These are phyloP conservation scores for Populus simonii DNA, from an alignment of 345 rosid genomes.

Conservation along the genomic window DNA sequence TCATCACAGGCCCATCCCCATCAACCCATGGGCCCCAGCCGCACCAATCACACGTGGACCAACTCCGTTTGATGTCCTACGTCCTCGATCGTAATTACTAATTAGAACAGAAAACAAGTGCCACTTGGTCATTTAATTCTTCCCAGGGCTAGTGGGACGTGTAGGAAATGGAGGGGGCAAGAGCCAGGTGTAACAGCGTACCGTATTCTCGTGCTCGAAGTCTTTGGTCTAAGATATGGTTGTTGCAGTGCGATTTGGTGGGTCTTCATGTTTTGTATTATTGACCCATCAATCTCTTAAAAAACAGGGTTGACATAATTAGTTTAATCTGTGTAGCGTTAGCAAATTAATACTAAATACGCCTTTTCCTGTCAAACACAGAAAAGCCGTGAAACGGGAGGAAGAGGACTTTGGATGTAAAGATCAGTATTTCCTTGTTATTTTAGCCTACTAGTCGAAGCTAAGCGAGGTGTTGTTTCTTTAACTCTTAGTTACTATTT, in stretches of 20 bases:
- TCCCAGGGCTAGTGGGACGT: background rate
- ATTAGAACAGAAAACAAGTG: slow-evolving; percentile 5
- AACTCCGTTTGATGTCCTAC: slow-evolving; percentile 39
- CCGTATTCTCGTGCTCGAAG: slow-evolving; percentile 12
- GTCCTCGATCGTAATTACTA: slow-evolving; percentile 50
- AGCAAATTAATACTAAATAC: slow-evolving; percentile 8
- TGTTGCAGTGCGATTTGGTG: slow-evolving; percentile 44
- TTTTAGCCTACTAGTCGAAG: background rate
- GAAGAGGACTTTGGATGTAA: slow-evolving; percentile 9
- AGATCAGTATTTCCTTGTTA: background rate
- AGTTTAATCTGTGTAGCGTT: slow-evolving; percentile 17
- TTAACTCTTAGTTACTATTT: too few species aligned
- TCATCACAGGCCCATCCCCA: slow-evolving; percentile 24
- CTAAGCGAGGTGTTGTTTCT: too few species aligned
- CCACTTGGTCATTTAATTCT: slow-evolving; percentile 19
- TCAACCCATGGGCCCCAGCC: slow-evolving; percentile 51
- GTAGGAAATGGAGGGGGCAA: slow-evolving; percentile 5
- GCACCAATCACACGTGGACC: slow-evolving; percentile 37
- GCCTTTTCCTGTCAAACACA: background rate
- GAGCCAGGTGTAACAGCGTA: slow-evolving; percentile 8
- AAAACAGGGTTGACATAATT: slow-evolving; percentile 16
- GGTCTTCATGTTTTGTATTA: slow-evolving; percentile 51
- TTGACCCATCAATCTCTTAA: slow-evolving; percentile 28
- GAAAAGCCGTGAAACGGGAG: background rate
- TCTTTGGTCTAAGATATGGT: slow-evolving; percentile 38